Conservation (phyloP, 140 eudicot genomes). For the Senecio squalidus region DNA sequence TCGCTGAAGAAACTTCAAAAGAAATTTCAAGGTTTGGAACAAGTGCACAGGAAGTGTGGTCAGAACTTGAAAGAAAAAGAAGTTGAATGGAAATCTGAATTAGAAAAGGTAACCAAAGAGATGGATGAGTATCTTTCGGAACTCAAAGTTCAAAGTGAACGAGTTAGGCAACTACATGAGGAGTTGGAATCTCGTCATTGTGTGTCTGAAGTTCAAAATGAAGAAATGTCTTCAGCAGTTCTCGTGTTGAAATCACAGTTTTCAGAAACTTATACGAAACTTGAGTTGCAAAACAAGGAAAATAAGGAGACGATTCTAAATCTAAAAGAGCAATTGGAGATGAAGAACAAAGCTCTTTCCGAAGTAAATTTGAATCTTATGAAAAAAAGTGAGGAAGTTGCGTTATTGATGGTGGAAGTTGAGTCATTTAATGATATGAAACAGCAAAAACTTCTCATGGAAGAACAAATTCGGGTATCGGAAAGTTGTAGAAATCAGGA, state of each 20-base stretch:
- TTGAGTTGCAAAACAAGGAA: conserved; percentile 27
- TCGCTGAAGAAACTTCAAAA: conserved; percentile 41
- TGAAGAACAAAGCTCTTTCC: conserved; percentile 19
- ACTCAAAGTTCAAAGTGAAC: conserved; percentile 33
- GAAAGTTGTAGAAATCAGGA: conserved; percentile 30
- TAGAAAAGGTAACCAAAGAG: conserved; percentile 36
- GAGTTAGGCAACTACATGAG: conserved; percentile 29
- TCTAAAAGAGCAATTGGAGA: conserved; percentile 33
- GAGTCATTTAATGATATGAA: conserved; percentile 24
- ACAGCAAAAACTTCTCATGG: conserved; percentile 28
- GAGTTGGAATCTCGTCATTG: conserved; percentile 38
- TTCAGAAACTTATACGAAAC: conserved; percentile 24
- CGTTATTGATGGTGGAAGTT: conserved; percentile 27
- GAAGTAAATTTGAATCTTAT: conserved; percentile 22
- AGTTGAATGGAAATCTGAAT: conserved; percentile 37
- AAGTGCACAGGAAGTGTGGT: conserved; percentile 42
- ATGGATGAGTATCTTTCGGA: conserved; percentile 25
- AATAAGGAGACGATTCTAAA: conserved; percentile 24
- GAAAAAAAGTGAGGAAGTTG: conserved; percentile 35
- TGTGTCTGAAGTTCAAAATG: conserved; percentile 35
- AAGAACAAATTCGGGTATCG: conserved; percentile 34
- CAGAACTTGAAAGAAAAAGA: conserved; percentile 47
- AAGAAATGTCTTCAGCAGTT: conserved; percentile 34
- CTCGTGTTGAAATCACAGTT: conserved; percentile 47
- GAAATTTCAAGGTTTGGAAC: conserved; percentile 48